Base-by-base conservation (phyloP, 2,329 filamentous ascomycete genomes). In the Arachnomyces sp. region DNA sequence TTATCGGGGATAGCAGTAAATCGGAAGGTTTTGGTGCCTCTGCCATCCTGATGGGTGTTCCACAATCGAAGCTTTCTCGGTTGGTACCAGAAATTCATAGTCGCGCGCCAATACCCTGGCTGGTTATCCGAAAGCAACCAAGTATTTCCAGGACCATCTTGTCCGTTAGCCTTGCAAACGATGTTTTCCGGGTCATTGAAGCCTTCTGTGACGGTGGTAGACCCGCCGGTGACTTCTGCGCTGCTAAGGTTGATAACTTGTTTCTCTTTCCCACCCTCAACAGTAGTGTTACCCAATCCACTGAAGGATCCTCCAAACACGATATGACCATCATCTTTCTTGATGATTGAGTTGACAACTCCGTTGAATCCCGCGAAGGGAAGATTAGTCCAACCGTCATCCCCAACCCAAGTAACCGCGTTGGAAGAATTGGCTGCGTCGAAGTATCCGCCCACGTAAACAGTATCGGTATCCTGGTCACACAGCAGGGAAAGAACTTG, bases 361-460 rank as follows among this genome's bases (percentile, higher is more conserved):
- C 89, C 89, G 63, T 96, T 96, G 66, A 98, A 94, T 15, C 93
- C 93, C 31, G 81, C 79, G 67, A 98, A 98, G 2, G 90, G 83
- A 42, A 98, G 67, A 54, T 86, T 83, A 14, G 75, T 76, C 82
- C 85, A 95, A 36, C 76, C 79, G 20, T 77, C 67, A 7, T 69
- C 74, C 17, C 70, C 70, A 16, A 74, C 71, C 87, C 87, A 96
- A 9, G 84, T 77, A 51, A 95, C 82, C 4, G 90, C 93, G 60
- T 98, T 96, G 17, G 82, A 86, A 5, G 88, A 92, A 56, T 92
- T 86, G 29, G 70, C 74, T 31, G 79, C 81, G 41, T 76, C 79
- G 59, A 98, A 95, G 45, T 79, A 82, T 18, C 92, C 92, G 43
- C 92, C 93, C 33, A 96, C 79, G 56, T 93, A 98, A 13, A 96